Evolutionary conservation across 306 rosid genomes (phyloP).

Genomic region (Citrullus mucosospermus): DNA sequence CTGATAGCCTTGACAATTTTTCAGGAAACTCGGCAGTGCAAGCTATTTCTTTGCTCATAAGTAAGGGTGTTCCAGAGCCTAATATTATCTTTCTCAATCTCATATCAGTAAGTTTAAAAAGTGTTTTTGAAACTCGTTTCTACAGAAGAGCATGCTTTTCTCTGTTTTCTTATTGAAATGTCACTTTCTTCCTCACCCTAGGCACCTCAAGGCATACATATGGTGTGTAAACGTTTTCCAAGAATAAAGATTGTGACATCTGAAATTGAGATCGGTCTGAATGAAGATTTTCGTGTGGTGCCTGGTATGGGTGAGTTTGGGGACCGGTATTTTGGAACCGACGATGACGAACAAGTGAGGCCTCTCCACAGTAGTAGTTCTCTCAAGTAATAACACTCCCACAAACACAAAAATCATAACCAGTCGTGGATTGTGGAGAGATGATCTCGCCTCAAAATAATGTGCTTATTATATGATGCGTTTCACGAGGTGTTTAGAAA

Average conservation of each 20-base stretch:
- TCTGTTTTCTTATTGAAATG: neutral
- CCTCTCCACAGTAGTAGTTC: slow-evolving; percentile 30
- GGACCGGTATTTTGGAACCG: slow-evolving; percentile 95
- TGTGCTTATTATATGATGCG: neutral
- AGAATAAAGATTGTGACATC: slow-evolving; percentile 91
- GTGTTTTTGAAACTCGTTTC: neutral
- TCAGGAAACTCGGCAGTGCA: slow-evolving; percentile 91
- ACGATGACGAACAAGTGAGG: slow-evolving; percentile 56
- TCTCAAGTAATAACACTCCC: slow-evolving; percentile 3
- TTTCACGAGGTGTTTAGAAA: neutral
- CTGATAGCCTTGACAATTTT: neutral
- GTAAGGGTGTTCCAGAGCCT: slow-evolving; percentile 92
- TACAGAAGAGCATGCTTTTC: neutral
- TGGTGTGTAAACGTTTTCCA: slow-evolving; percentile 86
- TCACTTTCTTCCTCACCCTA: slow-evolving; percentile 14
- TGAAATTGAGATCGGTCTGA: slow-evolving; percentile 79
- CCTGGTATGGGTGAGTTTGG: slow-evolving; percentile 99
- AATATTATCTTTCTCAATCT: slow-evolving; percentile 96
- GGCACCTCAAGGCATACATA: slow-evolving; percentile 96
- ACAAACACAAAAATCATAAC: slow-evolving; percentile 1
- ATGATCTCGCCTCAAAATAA: slow-evolving; percentile 3
- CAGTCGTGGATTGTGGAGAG: neutral
- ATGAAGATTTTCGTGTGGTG: slow-evolving; percentile 69
- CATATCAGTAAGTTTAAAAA: slow-evolving; percentile 60
- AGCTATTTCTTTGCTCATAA: slow-evolving; percentile 69